Conservation (phyloP, 2,329 filamentous ascomycete species). For the Paraphaeosphaeria minitans region DNA sequence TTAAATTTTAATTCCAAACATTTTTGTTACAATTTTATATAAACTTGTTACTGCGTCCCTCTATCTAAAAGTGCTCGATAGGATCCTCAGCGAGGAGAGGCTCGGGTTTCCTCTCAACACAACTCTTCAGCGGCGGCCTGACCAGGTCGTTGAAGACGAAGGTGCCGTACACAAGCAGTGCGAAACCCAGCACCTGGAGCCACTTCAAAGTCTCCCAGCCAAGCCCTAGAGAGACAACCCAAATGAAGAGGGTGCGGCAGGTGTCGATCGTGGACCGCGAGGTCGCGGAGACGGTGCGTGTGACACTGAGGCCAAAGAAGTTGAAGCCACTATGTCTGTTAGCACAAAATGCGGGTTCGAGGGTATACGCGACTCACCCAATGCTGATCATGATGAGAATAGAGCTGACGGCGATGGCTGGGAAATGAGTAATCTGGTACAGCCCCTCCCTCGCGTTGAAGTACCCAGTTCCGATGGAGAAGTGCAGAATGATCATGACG, state of each 20-base stretch:
- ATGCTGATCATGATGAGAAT: conserved; percentile 97
- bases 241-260: conserved; percentile 96
- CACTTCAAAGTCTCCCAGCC: conserved; percentile 99
- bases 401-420: conserved; percentile 74
- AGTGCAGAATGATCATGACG: conserved; percentile 80
- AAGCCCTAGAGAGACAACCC: conserved; percentile 89
- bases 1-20: no score
- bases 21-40: no score
- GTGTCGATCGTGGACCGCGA: conserved; percentile 96
- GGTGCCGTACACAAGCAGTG: conserved; percentile 89
- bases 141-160: conserved; percentile 96
- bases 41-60: no score
- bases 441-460: conserved; percentile 91
- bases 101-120: conserved; percentile 61
- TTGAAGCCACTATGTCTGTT: conserved; percentile 78
- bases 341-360: conserved; percentile 5
- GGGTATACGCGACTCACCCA: conserved; percentile 65
- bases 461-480: conserved; percentile 78
- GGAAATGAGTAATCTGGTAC: conserved; percentile 76
- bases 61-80: conserved; percentile 67
- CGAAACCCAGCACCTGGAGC: conserved; percentile 90
- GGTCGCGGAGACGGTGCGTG: conserved; percentile 85
- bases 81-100: conserved; percentile 81
- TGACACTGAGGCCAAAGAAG: conserved; percentile 96
- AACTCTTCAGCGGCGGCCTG: conserved; percentile 75